Percentiles rank a stretch among this genome's conserved stretches.
phyloP scores from a whole-genome alignment of 2,329 filamentous ascomycete species.

The Berkeleyomyces basicola region DNA sequence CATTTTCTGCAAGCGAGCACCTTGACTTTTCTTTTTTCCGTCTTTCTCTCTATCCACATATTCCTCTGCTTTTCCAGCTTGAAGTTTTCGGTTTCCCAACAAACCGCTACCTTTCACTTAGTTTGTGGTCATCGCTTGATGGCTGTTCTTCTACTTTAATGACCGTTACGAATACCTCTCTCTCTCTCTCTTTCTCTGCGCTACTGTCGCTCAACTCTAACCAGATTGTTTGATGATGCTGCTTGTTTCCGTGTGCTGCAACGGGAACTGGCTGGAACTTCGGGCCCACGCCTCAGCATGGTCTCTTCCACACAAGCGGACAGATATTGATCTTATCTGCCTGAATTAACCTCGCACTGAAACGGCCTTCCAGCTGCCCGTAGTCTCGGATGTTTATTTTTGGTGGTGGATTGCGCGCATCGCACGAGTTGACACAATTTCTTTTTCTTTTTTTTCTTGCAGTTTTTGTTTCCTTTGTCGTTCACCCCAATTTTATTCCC shows the following conservation, averaged over 20 bases:
- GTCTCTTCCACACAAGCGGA: not conserved
- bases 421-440: not conserved
- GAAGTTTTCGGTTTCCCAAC: not conserved
- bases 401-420: not conserved
- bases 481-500: not conserved
- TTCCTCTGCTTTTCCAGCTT: not conserved
- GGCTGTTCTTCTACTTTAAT: constrained; percentile 1
- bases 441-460: not conserved
- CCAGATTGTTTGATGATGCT: not conserved
- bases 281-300: not conserved
- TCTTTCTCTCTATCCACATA: not conserved
- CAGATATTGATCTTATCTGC: not conserved
- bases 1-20: constrained; percentile 7
- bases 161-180: constrained; percentile 5
- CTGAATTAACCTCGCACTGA: no score
- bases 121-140: not conserved
- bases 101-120: not conserved
- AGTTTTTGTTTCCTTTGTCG: not conserved
- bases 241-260: not conserved
- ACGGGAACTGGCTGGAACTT: not conserved
- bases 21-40: not conserved
- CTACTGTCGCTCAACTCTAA: not conserved
- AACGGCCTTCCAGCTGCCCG: no score
- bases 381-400: not conserved
- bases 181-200: not conserved